Base-by-base conservation (phyloP, 495 filamentous ascomycete genomes). In the Thermochaetoides thermophila region DNA sequence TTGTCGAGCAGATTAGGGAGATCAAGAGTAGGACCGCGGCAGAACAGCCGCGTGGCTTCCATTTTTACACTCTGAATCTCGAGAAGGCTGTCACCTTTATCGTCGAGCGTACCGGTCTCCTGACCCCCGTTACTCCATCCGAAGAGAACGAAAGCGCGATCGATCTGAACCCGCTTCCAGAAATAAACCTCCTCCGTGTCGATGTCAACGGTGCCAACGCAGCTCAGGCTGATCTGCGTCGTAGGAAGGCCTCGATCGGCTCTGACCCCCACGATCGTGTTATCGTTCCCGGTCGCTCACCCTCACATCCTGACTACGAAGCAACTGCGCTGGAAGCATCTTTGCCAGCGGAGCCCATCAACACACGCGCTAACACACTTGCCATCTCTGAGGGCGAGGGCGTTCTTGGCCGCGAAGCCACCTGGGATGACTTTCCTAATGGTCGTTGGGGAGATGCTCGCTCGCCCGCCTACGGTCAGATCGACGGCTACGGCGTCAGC, bases 341-440 rank as follows among this genome's bases (percentile, higher is more conserved):
- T 26, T 57, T 81, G 15, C 71, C 64, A 1, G 64, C 66, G 5
- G 73, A 68, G 28, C 53, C 61, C 2, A 56, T 74, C 48, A 76
- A 74, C 47, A 71, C 68, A 18, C 69, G 79, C 26, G 77, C 77
- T 29, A 85, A 81, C 44, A 87, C 84, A 4, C 71, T 95, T 12
- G 82, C 83, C 13, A 94, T 94, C 33, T 91, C 86, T 0, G 84
- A 94, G 62, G 86, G 86, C 3, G 74, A 87, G 42, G 86, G 86
- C 24, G 64, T 80, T n/a, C 67, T 94, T 9, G 89, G 87, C 20
- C 68, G 91, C 39, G 91, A 95, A 60, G 91, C 91, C 15, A 96
- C 89, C 5, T 97, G 89, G 89, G 89, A 97, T 51, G 89, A 97
- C 58, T 97, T 78, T 60, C 89, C 91, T 33, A 97, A 97, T 64